Base-by-base conservation (phyloP, 2,329 filamentous ascomycete species). In the Aspergillus fructus region DNA sequence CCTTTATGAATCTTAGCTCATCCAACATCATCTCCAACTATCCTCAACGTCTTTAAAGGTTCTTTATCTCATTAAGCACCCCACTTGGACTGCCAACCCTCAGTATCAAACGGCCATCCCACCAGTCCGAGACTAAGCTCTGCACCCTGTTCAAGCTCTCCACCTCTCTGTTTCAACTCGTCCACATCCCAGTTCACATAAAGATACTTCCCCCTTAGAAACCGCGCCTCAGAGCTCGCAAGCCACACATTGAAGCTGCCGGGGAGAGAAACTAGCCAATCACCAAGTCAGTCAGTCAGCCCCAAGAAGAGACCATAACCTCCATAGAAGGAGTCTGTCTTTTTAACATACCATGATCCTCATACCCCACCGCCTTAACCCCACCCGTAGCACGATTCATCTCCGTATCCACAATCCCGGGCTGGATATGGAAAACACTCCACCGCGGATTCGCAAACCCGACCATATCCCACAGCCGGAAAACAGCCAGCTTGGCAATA, bases 371-470 rank as follows among this genome's bases (percentile, higher is more conserved):
- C 9, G 47, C 40, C 40, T 56, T 39, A 7, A 56, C 19, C 17
- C 53, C 53, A 12, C 53, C 53, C 4, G 21, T 19, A 41, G 37
- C 33, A 9, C 48, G 17, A 41, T 52, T 56, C 48, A 56, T 52
- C 7, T 45, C 54, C 48, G 54, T 56, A 33, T 52, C 48, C 48
- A 56, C 54, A 23, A 52, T 41, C 33, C 54, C 54, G 7, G 54
- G 54, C 48, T 56, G 54, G 9, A 42, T 33, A 40, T 56, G 48
- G n/a, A 34, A 46, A 15, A 56, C 54, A 24, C 48, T n/a, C 33
- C 49, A 15, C 23, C 6, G 15, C 1, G 53, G 24, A 23, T 52
- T 56, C 33, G 23, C 48, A 4, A 37, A 24, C 3, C 39, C 54
- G 11, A 56, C 15, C 7, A 13, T 27, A n/a, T 56, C 54, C 54